phyloP scores from a whole-genome alignment of 768 basidiomycete genomes.

The Collybiopsis luxurians region DNA sequence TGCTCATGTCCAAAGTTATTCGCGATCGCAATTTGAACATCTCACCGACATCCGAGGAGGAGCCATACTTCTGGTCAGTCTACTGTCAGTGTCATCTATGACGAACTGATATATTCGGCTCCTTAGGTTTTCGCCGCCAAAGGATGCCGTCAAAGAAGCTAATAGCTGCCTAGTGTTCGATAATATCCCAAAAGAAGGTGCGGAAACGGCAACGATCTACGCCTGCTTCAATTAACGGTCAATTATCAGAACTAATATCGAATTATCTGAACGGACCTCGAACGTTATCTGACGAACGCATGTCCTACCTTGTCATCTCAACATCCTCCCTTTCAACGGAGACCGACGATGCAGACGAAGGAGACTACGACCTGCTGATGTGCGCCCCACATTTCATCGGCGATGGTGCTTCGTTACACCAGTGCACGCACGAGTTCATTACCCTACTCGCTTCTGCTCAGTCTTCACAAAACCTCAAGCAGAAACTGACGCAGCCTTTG shows the following conservation, averaged over 20 bases:
- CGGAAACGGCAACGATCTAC: conserved; percentile 7
- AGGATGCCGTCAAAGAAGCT: conserved; percentile 41
- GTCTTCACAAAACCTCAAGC: conserved; percentile 19
- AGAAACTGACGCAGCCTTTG: conserved; percentile 11
- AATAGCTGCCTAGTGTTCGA: conserved; percentile 35
- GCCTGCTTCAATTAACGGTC: neutral
- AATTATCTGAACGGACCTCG: conserved; percentile 62
- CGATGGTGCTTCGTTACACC: conserved; percentile 66
- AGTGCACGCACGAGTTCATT: conserved; percentile 64
- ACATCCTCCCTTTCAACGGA: conserved; percentile 7
- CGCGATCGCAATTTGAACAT: conserved; percentile 20
- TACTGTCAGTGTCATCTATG: neutral
- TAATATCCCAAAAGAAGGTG: conserved; percentile 41
- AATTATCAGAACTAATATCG: conserved; percentile 40
- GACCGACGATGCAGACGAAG: conserved; percentile 7
- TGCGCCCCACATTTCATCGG: conserved; percentile 66
- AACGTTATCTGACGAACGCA: conserved; percentile 45
- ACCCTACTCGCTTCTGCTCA: conserved; percentile 28
- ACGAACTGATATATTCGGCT: neutral
- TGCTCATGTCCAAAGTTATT: conserved; percentile 47
- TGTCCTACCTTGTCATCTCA: conserved; percentile 46
- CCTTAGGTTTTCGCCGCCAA: conserved; percentile 43
- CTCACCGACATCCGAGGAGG: neutral
- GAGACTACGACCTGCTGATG: conserved; percentile 44
- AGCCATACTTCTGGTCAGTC: conserved; percentile 1